Percentiles rank a stretch among this genome's conserved stretches.
Conservation (phyloP, 257 asterid species). For the Perilla frutescens region DNA sequence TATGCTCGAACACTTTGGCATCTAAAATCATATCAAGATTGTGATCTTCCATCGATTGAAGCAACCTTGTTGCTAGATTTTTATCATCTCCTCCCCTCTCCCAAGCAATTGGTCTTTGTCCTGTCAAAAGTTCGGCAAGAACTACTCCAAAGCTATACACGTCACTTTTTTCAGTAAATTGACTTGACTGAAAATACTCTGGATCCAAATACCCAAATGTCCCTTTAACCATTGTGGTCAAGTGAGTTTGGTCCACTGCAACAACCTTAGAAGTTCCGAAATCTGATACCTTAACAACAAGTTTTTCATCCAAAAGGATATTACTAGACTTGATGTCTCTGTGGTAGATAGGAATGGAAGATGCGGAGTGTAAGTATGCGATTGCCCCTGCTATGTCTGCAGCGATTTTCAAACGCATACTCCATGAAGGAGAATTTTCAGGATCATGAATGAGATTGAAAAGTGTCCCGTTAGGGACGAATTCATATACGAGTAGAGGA, state of each 20-base stretch:
- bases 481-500: constrained; percentile 36
- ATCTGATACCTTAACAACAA: constrained; percentile 26
- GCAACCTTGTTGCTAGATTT: not conserved
- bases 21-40: constrained; percentile 1
- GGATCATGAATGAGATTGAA: constrained; percentile 30
- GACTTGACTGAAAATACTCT: constrained; percentile 31
- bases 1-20: constrained; percentile 14
- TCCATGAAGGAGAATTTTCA: constrained; percentile 1
- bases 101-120: constrained; percentile 16
- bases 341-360: constrained; percentile 36
- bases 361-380: constrained; percentile 34
- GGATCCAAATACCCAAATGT: constrained; percentile 44
- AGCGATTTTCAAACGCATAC: constrained; percentile 31
- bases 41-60: not conserved
- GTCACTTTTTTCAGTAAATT: constrained; percentile 36
- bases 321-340: constrained; percentile 38
- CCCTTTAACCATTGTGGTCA: constrained; percentile 37
- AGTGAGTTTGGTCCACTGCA: constrained; percentile 37
- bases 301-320: constrained; percentile 32
- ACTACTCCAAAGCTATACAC: constrained; percentile 42
- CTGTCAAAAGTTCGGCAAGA: constrained; percentile 34
- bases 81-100: not conserved
- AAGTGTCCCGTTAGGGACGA: constrained; percentile 33
- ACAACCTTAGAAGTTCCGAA: constrained; percentile 32
- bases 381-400: constrained; percentile 40